Percentiles rank a stretch among this genome's conserved stretches.
These are phyloP conservation scores for Xylaria polymorpha DNA, from an alignment of 2,329 filamentous ascomycete genomes.

Conservation along the genomic window DNA sequence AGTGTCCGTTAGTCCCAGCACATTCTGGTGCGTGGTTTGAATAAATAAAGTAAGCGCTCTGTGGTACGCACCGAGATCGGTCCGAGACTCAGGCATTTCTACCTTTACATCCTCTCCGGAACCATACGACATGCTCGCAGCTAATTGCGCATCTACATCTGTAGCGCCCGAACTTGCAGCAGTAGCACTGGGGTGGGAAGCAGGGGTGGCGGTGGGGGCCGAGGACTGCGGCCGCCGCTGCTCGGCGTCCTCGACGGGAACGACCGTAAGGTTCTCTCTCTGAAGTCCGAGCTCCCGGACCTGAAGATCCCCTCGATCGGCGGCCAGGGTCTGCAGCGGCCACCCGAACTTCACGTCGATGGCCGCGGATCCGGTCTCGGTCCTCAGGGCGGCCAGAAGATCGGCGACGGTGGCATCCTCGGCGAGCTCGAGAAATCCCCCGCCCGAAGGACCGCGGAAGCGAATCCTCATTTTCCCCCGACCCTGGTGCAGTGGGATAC, in stretches of 20 bases:
- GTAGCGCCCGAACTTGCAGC: constrained; percentile 11
- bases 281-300: constrained; percentile 62
- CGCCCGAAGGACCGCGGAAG: constrained; percentile 79
- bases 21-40: too few species aligned
- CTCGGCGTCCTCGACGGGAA: constrained; percentile 53
- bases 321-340: constrained; percentile 76
- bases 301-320: constrained; percentile 62
- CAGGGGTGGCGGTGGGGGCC: constrained; percentile 9
- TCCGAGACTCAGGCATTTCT: constrained; percentile 62
- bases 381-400: constrained; percentile 69
- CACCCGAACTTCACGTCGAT: constrained; percentile 89
- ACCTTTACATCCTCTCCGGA: constrained; percentile 59
- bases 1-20: constrained; percentile 17
- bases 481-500: neutral
- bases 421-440: constrained; percentile 74
- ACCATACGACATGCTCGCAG: constrained; percentile 42
- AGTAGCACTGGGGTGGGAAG: constrained; percentile 24
- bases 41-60: neutral
- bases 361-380: constrained; percentile 71
- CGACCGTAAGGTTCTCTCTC: constrained; percentile 64
- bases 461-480: constrained; percentile 73
- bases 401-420: constrained; percentile 74
- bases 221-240: constrained; percentile 15
- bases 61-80: constrained; percentile 59
- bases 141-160: constrained; percentile 22